These are phyloP conservation scores for Aspergillus sclerotioniger DNA, from an alignment of 495 filamentous ascomycete species.

Conservation along the genomic window DNA sequence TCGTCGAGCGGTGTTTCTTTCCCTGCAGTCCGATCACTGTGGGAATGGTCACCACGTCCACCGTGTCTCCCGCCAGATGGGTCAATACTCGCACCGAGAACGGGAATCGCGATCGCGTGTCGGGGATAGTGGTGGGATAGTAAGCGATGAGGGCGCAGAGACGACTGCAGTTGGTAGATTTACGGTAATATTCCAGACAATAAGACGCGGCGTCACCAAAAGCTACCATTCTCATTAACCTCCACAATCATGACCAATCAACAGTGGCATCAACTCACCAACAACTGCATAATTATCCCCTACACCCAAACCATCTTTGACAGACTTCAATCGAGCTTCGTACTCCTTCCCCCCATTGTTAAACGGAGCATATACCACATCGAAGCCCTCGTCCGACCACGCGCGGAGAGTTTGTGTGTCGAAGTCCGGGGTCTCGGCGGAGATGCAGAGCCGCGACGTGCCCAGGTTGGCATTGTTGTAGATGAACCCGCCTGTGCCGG, in stretches of 20 bases:
- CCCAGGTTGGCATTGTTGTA: conserved; percentile 39
- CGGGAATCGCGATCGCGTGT: conserved; percentile 47
- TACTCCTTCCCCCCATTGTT: conserved; percentile 55
- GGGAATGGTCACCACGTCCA: conserved; percentile 43
- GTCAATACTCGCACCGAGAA: conserved; percentile 47
- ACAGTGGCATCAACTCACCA: conserved; percentile 29
- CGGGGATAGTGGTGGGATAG: conserved; percentile 57
- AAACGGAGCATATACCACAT: conserved; percentile 59
- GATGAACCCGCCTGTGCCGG: conserved; percentile 37
- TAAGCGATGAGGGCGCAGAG: conserved; percentile 57
- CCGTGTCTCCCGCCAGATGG: conserved; percentile 52
- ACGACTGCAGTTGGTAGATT: conserved; percentile 42
- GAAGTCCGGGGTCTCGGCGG: conserved; percentile 61
- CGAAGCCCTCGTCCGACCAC: conserved; percentile 68
- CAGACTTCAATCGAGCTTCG: conserved; percentile 39
- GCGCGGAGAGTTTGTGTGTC: conserved; percentile 53
- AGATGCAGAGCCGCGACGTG: conserved; percentile 60
- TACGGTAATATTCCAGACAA: conserved; percentile 53
- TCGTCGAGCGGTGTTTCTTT: conserved; percentile 49
- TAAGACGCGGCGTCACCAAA: conserved; percentile 59
- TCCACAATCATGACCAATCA: neutral
- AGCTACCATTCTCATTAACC: conserved; percentile 32
- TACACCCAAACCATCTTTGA: conserved; percentile 45
- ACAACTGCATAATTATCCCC: conserved; percentile 52
- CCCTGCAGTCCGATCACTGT: conserved; percentile 64